Conservation (phyloP, 345 rosid species). For the Gossypium arboreum region DNA sequence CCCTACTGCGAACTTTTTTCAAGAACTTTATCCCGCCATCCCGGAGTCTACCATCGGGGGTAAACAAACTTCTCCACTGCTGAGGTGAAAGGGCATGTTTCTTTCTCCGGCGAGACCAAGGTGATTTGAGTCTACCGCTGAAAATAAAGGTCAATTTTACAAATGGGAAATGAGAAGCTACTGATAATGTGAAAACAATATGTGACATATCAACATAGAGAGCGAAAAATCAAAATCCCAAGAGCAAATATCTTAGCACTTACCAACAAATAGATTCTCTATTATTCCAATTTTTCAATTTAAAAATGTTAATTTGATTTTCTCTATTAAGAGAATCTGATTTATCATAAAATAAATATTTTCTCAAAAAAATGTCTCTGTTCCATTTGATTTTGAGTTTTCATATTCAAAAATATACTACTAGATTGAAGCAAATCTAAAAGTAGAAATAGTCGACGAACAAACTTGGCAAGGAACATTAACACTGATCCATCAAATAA, state of each 20-base stretch:
- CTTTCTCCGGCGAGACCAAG: slow-evolving; percentile 81
- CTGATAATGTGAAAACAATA: neutral
- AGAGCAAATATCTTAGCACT: neutral
- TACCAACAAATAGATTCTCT: neutral
- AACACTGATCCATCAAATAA: neutral
- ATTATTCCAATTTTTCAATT: neutral
- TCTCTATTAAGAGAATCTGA: neutral
- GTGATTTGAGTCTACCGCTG: slow-evolving; percentile 73
- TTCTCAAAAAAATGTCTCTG: neutral
- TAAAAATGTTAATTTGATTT: too few relatives aligned
- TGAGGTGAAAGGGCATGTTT: slow-evolving; percentile 61
- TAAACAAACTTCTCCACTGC: slow-evolving; percentile 73
- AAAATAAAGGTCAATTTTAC: slow-evolving; percentile 11
- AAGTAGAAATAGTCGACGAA: neutral
- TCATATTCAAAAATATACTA: neutral
- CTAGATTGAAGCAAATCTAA: neutral
- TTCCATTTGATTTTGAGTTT: slow-evolving; percentile 4
- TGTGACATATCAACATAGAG: neutral
- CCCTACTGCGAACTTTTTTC: slow-evolving; percentile 87
- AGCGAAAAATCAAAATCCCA: neutral
- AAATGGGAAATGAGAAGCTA: neutral
- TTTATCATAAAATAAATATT: neutral
- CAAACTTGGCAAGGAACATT: neutral
- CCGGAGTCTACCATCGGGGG: slow-evolving; percentile 66
- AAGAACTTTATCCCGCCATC: slow-evolving; percentile 73